These are phyloP conservation scores for Sphenostylis stenocarpa DNA, from an alignment of 306 rosid genomes.

Conservation along the genomic window DNA sequence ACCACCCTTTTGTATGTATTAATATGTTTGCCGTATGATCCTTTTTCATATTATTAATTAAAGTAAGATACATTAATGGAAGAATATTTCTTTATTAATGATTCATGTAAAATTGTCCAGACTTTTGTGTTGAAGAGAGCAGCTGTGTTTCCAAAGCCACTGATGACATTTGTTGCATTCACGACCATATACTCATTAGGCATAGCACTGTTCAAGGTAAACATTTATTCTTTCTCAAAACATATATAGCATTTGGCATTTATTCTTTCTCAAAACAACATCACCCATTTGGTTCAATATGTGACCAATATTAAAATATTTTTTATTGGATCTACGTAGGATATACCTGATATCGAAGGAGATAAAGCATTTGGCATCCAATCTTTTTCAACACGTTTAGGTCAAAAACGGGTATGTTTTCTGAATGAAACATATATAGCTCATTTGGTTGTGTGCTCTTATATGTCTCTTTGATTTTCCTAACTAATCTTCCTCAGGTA, in stretches of 20 bases:
- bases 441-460: neutral
- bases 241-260: no score
- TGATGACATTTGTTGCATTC: neutral
- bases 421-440: neutral
- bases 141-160: neutral
- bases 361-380: conserved; percentile 64
- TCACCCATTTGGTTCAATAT: neutral
- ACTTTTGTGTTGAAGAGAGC: neutral
- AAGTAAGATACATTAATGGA: neutral
- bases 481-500: neutral
- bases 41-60: neutral
- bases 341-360: conserved; percentile 88
- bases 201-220: neutral
- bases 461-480: neutral
- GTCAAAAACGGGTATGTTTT: conserved; percentile 54
- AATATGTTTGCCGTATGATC: no score
- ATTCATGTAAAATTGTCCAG: neutral
- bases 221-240: neutral
- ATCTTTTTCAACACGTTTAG: conserved; percentile 65
- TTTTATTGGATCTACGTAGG: conserved; percentile 38
- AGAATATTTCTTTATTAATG: neutral
- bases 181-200: neutral
- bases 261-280: neutral
- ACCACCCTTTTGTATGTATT: no score
- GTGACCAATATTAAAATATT: neutral